phyloP scores from a whole-genome alignment of 2,329 filamentous ascomycete genomes.

The Dactylellina leptospora region DNA sequence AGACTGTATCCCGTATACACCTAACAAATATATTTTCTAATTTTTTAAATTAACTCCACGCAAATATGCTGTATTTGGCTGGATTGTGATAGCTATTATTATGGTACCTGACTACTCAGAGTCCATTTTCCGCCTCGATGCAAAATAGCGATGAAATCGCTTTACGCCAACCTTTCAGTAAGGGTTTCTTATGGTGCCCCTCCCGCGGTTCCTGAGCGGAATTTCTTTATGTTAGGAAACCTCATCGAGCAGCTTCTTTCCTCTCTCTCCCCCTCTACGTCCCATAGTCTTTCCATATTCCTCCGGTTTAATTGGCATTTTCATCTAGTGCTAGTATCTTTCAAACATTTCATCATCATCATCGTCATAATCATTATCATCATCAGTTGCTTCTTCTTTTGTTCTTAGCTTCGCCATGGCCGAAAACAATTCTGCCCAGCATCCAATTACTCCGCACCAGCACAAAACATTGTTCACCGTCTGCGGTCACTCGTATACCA shows the following conservation, averaged over 20 bases:
- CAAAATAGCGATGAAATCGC: not conserved
- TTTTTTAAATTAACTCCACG: no score
- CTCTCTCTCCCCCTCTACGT: not conserved
- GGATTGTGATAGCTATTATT: not conserved
- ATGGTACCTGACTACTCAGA: not conserved
- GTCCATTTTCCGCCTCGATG: not conserved
- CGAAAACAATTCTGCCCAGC: not conserved
- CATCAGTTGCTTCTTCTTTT: not conserved
- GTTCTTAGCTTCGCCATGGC: not conserved
- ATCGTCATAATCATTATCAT: not conserved
- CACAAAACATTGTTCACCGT: constrained; percentile 19
- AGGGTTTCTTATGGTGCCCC: not conserved
- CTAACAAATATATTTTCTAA: no score
- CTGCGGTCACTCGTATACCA: constrained; percentile 10
- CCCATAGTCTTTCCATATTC: not conserved
- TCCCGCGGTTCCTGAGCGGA: not conserved
- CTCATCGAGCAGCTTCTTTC: not conserved
- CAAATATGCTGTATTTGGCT: not conserved
- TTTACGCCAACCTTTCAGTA: not conserved
- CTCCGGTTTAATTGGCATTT: not conserved
- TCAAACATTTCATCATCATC: not conserved
- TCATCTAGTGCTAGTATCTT: not conserved
- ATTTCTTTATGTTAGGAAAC: not conserved
- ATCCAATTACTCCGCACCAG: not conserved
- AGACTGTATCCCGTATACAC: no score